Evolutionary conservation across 768 basidiomycete genomes (phyloP).

Genomic region (Russula emetica): DNA sequence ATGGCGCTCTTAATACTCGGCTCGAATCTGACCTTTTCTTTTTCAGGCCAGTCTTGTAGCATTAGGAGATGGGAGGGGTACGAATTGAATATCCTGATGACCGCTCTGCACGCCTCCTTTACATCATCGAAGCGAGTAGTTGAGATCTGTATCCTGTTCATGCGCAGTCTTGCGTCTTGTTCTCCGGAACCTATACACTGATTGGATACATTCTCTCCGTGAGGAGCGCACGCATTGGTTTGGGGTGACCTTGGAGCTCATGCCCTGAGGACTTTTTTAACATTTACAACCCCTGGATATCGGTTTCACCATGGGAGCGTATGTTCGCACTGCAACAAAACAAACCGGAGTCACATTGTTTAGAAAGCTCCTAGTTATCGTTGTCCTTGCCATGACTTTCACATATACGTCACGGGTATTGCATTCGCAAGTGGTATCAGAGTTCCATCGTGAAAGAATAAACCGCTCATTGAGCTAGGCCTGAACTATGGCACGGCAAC

Average conservation of each 20-base stretch:
- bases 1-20: too few species aligned
- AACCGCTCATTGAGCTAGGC: neutral
- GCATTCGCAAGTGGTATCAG: neutral
- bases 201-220: neutral
- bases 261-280: neutral
- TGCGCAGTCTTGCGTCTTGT: neutral
- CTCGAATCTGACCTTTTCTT: neutral
- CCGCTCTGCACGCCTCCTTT: neutral
- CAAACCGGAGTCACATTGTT: neutral
- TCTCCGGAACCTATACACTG: neutral
- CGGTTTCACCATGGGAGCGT: neutral
- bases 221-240: neutral
- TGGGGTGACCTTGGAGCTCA: neutral
- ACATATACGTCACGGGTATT: neutral
- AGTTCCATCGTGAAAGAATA: neutral
- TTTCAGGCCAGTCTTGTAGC: constrained; percentile 13
- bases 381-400: neutral
- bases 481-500: constrained; percentile 36
- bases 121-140: neutral
- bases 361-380: neutral
- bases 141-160: neutral
- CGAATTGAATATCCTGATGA: neutral
- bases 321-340: too few species aligned
- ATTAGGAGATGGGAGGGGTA: neutral
- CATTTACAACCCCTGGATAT: neutral